Evolutionary conservation across 371 early-diverging fungal genomes (phyloP), one percentile per base, ranked within the genome.

Genomic region (Mortierella sp.): DNA sequence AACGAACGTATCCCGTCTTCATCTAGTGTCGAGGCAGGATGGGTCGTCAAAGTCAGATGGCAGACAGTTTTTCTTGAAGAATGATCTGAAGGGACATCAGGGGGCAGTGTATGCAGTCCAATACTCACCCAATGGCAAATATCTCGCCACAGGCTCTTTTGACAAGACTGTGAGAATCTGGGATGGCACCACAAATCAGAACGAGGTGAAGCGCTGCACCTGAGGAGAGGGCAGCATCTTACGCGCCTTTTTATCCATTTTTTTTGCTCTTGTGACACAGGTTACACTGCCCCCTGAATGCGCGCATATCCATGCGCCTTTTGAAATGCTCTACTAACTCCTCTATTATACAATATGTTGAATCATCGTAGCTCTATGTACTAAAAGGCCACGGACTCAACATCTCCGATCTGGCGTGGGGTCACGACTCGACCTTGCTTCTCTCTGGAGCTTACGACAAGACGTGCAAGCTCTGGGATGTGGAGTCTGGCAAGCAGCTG

Each of bases 111-210:
- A 96, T 81, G 89, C 94, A 11, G 94, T 97, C 5, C 93, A 95
- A 77, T 97, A 95, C 78, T 96, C 97, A 10, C 95, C 95, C 9
- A 94, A 93, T 82, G 97, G 97, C 7, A 91, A 91, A 68, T 91
- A 94, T 57, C 88, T 98, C 9, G 95, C 97, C 0, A 95, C 97
- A 0, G 98, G 97, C 3, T 95, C 96, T 16, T 97, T 97, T 89
- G 98, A 98, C 88, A 96, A 96, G 87, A 95, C 97, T 9, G 95
- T 97, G 38, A 91, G 96, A 72, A 92, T 98, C 44, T 98, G 97
- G 97, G 98, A 98, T 84, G 91, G 94, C 11, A 88, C 91, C 31
- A 90, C 91, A 10, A 91, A 91, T 5, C 95, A 94, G 76, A 94
- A 95, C 78, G 95, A 94, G 91, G 94, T 95, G 82, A 34, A 76